Evolutionary conservation across 1,139 yeast genomes (phyloP).

Genomic region (Nadsonia starkeyi-henricii): DNA sequence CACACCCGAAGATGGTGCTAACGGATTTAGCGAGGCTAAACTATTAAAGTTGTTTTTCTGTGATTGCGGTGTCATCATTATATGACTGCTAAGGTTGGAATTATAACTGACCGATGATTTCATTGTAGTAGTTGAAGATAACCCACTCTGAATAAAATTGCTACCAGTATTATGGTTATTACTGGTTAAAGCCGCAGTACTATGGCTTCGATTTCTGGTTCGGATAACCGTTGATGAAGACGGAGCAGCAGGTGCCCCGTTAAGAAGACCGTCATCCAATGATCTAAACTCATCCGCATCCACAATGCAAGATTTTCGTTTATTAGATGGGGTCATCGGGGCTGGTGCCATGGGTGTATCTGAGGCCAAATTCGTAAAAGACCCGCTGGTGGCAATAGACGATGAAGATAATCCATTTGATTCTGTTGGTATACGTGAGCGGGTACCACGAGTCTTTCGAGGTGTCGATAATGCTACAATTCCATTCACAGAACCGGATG

Average conservation of each 20-base stretch:
- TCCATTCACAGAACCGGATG: not conserved
- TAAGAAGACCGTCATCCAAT: no score
- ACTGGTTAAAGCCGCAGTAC: not conserved
- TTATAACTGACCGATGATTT: not conserved
- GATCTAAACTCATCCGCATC: not conserved
- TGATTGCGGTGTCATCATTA: not conserved
- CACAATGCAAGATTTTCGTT: not conserved
- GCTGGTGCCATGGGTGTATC: not conserved
- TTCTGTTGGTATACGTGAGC: not conserved
- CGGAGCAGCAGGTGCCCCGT: not conserved
- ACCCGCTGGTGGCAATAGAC: no score
- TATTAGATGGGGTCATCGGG: not conserved
- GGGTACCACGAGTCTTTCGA: no score
- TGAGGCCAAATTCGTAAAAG: no score
- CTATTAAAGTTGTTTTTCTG: not conserved
- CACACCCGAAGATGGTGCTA: not conserved
- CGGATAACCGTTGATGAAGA: not conserved
- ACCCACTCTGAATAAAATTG: not conserved
- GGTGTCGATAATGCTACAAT: no score
- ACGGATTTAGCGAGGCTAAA: not conserved
- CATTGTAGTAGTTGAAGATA: not conserved
- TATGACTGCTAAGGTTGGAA: not conserved
- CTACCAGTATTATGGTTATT: not conserved
- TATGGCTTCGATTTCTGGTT: not conserved
- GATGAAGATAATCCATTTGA: not conserved